These are phyloP conservation scores for Chaetomidium leptoderma DNA, from an alignment of 495 filamentous ascomycete species.

Conservation along the genomic window DNA sequence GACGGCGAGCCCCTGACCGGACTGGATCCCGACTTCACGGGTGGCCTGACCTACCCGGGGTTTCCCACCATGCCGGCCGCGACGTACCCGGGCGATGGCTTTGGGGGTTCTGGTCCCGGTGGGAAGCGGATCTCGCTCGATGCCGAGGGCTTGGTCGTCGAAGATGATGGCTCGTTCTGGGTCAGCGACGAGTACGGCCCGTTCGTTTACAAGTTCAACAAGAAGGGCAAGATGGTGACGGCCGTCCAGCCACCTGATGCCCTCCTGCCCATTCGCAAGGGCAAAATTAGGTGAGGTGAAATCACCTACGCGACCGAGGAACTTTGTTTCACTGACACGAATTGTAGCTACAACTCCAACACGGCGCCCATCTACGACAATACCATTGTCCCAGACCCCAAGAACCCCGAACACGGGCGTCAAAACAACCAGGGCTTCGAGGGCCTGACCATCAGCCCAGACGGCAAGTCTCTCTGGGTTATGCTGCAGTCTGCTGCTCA, in stretches of 20 bases:
- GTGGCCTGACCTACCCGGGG: constrained; percentile 49
- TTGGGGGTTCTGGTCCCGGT: constrained; percentile 54
- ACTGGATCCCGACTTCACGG: constrained; percentile 60
- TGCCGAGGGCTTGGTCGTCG: constrained; percentile 66
- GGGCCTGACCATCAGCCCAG: constrained; percentile 59
- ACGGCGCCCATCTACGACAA: constrained; percentile 60
- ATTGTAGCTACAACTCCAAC: constrained; percentile 32
- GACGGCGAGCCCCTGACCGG: constrained; percentile 66
- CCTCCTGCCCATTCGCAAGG: constrained; percentile 63
- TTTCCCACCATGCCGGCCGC: constrained; percentile 64
- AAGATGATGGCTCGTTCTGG: constrained; percentile 64
- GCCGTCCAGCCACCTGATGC: constrained; percentile 67
- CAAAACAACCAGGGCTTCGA: constrained; percentile 74
- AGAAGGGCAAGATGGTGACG: constrained; percentile 54
- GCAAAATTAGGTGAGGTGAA: constrained; percentile 20
- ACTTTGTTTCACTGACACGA: neutral
- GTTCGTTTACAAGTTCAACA: constrained; percentile 63
- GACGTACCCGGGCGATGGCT: constrained; percentile 70
- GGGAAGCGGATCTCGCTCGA: constrained; percentile 62
- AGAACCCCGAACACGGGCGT: constrained; percentile 59
- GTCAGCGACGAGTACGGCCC: constrained; percentile 78
- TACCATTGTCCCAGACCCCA: constrained; percentile 33
- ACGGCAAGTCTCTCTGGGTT: constrained; percentile 62
- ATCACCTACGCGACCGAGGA: no score
- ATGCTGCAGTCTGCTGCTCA: constrained; percentile 64